Evolutionary conservation across 2,329 filamentous ascomycete genomes (phyloP).

Genomic region (Cladorrhinum sp.): DNA sequence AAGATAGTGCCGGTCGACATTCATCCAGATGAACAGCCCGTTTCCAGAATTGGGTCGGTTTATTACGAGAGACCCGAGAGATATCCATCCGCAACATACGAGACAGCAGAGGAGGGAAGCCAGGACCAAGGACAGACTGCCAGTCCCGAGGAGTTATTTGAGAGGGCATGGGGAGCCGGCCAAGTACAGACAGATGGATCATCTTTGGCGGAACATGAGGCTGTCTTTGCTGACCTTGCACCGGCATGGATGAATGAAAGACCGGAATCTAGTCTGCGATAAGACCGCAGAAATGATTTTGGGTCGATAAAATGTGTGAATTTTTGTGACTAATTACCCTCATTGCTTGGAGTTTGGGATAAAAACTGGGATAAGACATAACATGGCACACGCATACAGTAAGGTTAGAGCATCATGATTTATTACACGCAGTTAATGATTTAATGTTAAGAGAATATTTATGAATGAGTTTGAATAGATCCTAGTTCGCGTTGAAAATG

Average conservation of each 20-base stretch:
- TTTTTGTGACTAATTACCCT: not conserved
- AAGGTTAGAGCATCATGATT: not conserved
- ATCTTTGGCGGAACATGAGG: slow-evolving; percentile 7
- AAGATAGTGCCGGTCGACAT: slow-evolving; percentile 18
- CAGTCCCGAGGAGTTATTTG: slow-evolving; percentile 2
- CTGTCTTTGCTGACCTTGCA: slow-evolving; percentile 7
- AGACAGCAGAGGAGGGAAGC: not conserved
- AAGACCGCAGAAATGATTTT: not conserved
- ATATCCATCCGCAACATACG: not conserved
- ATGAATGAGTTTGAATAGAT: not conserved
- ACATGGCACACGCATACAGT: not conserved
- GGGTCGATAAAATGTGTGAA: not conserved
- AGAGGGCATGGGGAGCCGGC: not conserved
- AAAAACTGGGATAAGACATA: not conserved
- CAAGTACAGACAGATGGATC: not conserved
- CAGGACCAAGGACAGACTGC: not conserved
- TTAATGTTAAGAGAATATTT: not conserved
- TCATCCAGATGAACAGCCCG: not conserved
- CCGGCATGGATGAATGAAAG: slow-evolving; percentile 11
- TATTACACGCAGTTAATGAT: not conserved
- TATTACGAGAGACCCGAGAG: not conserved
- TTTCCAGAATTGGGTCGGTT: not conserved
- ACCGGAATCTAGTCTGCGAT: not conserved
- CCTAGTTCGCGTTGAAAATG: no score
- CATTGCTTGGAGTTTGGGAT: slow-evolving; percentile 2